These are phyloP conservation scores for Eucommia ulmoides DNA, from an alignment of 257 asterid genomes.

Conservation along the genomic window DNA sequence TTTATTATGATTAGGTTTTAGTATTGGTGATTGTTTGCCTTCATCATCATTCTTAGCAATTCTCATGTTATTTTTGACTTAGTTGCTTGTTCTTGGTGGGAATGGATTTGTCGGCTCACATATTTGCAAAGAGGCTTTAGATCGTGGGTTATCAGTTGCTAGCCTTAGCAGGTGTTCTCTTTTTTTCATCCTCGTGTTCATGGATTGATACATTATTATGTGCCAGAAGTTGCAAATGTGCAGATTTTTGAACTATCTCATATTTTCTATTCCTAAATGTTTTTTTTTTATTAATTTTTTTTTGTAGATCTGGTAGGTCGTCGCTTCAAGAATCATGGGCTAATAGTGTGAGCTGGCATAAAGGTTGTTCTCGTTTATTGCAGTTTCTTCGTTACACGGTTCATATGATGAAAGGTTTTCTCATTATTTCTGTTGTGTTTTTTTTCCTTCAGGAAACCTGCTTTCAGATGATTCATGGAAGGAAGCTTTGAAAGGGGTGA, in stretches of 20 bases:
- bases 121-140: constrained; percentile 79
- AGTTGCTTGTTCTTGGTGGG: constrained; percentile 97
- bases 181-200: no score
- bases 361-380: constrained; percentile 41
- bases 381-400: constrained; percentile 5
- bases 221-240: no score
- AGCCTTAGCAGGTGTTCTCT: constrained; percentile 79
- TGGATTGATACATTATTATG: no score
- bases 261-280: neutral
- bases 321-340: constrained; percentile 77
- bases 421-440: constrained; percentile 5
- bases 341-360: constrained; percentile 65
- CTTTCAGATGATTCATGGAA: neutral
- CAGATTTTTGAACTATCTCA: no score
- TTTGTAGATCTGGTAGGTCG: constrained; percentile 76
- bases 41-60: neutral
- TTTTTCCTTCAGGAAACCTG: neutral
- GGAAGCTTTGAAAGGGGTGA: neutral
- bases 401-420: neutral
- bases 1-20: no score
- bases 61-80: constrained; percentile 11
- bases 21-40: neutral
- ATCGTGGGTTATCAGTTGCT: constrained; percentile 62
- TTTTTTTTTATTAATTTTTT: constrained; percentile 2
- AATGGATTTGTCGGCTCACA: constrained; percentile 97